phyloP scores from a whole-genome alignment of 2,329 filamentous ascomycete genomes.

The Neofusicoccum parvum region DNA sequence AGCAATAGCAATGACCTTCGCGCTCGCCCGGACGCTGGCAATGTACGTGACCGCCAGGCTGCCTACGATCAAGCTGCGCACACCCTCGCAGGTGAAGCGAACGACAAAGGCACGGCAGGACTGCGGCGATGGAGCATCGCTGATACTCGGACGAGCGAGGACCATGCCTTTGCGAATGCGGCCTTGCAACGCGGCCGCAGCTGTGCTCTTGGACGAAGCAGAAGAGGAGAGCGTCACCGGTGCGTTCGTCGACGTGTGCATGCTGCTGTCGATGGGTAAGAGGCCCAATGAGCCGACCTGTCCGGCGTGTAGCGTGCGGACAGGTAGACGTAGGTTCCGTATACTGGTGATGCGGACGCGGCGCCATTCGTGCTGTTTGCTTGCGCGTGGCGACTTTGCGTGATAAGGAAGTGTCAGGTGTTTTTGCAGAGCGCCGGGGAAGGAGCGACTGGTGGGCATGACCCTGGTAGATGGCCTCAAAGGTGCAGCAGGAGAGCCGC shows the following conservation, averaged over 20 bases:
- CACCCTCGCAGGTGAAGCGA: slow-evolving; percentile 64
- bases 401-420: slow-evolving; percentile 13
- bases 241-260: slow-evolving; percentile 19
- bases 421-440: slow-evolving; percentile 47
- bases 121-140: slow-evolving; percentile 46
- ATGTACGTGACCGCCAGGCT: slow-evolving; percentile 80
- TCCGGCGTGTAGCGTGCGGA: slow-evolving; percentile 71
- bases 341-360: slow-evolving; percentile 80
- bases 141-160: slow-evolving; percentile 59
- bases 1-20: slow-evolving; percentile 64
- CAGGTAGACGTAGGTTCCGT: slow-evolving; percentile 82
- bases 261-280: slow-evolving; percentile 45
- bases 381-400: not conserved
- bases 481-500: slow-evolving; percentile 24
- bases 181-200: not conserved
- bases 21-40: slow-evolving; percentile 81
- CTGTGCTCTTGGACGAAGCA: slow-evolving; percentile 21
- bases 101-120: slow-evolving; percentile 57
- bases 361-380: slow-evolving; percentile 65
- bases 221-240: not conserved
- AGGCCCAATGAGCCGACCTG: slow-evolving; percentile 91
- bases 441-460: slow-evolving; percentile 49
- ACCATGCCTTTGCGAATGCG: slow-evolving; percentile 79
- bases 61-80: slow-evolving; percentile 65
- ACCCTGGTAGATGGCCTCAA: slow-evolving; percentile 27